These are phyloP conservation scores for Rhodocollybia butyracea DNA, from an alignment of 768 basidiomycete genomes.

Conservation along the genomic window DNA sequence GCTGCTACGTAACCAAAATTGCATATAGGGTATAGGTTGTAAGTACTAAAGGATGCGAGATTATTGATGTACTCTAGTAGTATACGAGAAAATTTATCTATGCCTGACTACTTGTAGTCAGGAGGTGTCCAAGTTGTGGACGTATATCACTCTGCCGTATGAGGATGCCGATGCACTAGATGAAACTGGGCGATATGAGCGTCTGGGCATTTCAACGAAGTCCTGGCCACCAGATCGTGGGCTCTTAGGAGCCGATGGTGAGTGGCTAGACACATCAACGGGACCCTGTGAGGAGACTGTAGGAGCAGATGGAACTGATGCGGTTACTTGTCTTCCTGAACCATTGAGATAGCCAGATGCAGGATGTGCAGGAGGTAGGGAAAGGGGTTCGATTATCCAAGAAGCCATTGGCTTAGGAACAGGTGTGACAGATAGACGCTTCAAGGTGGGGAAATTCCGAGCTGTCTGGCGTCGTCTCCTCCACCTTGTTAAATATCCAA, in stretches of 20 bases:
- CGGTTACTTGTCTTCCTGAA: background rate
- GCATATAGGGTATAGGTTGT: no score
- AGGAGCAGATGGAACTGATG: constrained; percentile 1
- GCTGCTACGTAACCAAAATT: no score
- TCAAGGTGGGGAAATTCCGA: background rate
- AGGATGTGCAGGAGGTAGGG: constrained; percentile 2
- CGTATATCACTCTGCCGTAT: background rate
- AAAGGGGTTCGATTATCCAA: background rate
- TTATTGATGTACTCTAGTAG: no score
- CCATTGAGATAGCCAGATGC: constrained; percentile 3
- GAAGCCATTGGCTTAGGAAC: background rate
- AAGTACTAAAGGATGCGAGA: no score
- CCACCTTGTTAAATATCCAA: background rate
- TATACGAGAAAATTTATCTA: background rate
- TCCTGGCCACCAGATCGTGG: no score
- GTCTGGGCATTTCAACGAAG: background rate
- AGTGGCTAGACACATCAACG: no score
- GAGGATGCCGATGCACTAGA: background rate
- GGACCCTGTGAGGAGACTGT: background rate
- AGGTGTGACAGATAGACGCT: background rate
- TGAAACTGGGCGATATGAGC: background rate
- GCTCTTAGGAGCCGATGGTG: no score
- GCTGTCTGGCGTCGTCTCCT: background rate
- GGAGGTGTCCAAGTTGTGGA: background rate
- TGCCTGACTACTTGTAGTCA: background rate